Evolutionary conservation across 768 basidiomycete genomes (phyloP), one percentile per base, ranked within the genome.

Genomic region (Neoboletus magnificus): DNA sequence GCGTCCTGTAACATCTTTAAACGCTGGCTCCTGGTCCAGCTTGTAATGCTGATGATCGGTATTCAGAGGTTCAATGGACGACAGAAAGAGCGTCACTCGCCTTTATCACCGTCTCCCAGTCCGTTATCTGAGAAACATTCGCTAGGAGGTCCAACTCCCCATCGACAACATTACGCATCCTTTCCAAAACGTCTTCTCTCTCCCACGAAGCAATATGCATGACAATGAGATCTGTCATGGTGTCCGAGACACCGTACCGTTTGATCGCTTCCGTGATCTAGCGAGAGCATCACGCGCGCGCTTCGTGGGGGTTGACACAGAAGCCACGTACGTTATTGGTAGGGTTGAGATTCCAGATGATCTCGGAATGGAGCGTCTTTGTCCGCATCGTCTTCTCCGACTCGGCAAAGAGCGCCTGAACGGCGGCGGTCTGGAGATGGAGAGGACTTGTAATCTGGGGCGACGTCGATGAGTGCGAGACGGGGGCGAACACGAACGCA

Each of bases 181-280:
- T 74, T n/a, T 69, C 63, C 61, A 80, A 69, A 13, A 87, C 71
- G n/a, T 79, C 71, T 3, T 66, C 59, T 3, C 71, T 56, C 32
- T 73, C 70, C 2, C 78, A 71, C 18, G 76, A 70, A 16, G 72
- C 77, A 30, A 97, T 77, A 13, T 85, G 79, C 15, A 96, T 85
- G 11, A 96, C 83, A 32, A 95, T 65, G 20, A 97, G 76, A 15
- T 85, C 75, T 0, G 76, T 79, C 27, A 82, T 86, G 5, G 70
- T 71, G 40, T 87, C 84, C 0, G 88, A 87, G 7, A 97, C 77
- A 6, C 95, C 95, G 63, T 93, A 96, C 54, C 91, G 83, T 48
- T 84, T 80, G 56, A 98, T 83, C 0, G 89, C 88, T 63, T 98
- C 94, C 2, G 87, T 83, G 50, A 98, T 98, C 92, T 95, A 52